phyloP scores from a whole-genome alignment of 2,329 filamentous ascomycete species.

The Neofusicoccum umdonicola region DNA sequence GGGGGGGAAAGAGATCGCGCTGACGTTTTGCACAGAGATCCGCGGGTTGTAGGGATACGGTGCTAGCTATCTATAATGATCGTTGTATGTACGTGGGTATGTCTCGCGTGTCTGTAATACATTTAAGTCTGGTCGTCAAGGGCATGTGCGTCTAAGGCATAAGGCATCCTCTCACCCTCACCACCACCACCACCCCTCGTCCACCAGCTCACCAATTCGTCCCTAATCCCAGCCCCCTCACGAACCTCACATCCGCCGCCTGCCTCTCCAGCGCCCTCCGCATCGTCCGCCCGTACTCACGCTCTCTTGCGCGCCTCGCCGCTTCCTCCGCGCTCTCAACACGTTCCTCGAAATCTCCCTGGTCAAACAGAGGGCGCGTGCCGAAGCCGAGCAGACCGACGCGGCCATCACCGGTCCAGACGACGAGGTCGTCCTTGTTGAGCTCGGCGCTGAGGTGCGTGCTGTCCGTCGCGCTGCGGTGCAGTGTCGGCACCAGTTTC shows the following conservation, averaged over 20 bases:
- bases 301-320: constrained; percentile 56
- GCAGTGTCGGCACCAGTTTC: constrained; percentile 65
- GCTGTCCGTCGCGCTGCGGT: constrained; percentile 29
- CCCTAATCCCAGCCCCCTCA: constrained; percentile 61
- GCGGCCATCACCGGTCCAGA: constrained; percentile 82
- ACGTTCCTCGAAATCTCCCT: constrained; percentile 32
- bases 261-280: constrained; percentile 71
- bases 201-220: neutral
- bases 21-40: too few relatives aligned
- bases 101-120: neutral
- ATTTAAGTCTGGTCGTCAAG: neutral
- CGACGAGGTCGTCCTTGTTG: constrained; percentile 64
- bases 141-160: neutral
- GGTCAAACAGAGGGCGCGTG: constrained; percentile 26
- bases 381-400: constrained; percentile 66
- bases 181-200: neutral
- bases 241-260: constrained; percentile 74
- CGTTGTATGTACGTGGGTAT: neutral
- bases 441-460: constrained; percentile 20
- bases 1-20: too few relatives aligned
- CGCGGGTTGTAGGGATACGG: neutral
- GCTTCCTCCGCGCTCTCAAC: constrained; percentile 44
- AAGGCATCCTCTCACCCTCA: neutral
- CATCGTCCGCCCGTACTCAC: constrained; percentile 68
- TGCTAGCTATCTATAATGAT: neutral